Base-by-base conservation (phyloP, 805 yeast genomes). In the Starmerella scarabaei region DNA sequence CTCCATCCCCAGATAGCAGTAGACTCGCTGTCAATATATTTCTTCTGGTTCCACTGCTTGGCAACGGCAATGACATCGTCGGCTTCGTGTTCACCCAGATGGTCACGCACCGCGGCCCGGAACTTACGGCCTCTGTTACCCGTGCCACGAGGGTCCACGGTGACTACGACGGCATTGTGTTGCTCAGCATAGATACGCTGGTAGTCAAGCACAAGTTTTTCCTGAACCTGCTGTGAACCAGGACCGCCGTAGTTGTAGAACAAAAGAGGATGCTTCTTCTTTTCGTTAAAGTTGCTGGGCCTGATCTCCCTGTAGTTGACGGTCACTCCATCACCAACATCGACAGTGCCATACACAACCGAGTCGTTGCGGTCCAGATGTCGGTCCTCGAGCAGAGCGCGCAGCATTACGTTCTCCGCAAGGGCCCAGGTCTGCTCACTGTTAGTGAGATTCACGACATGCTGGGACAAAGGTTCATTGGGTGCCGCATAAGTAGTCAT, bases 1-100 rank as follows among this genome's bases (percentile, higher is more conserved):
- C 94, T 81, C 98, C 98, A 91, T 7, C 98, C 98, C 88, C 96
- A 91, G 40, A 88, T 73, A 0, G 94, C 93, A 11, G 83, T 75
- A 44, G 73, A 70, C 3, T 68, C 63, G 19, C 64, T 59, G 55
- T 86, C 81, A 31, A 91, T 79, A 53, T 78, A 88, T 2, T 66
- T 43, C 50, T 70, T 72, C 3, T 60, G 35, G 3, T 73, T 67
- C 80, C 91, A 88, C 1, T 67, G 47, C 48, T 73, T 72, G 2
- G 93, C 98, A 4, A 93, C 94, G 0, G 73, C 63, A 29, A 91
- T 80, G 60, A 88, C 96, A 59, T 91, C 98, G 21, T 64, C 62
- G 1, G 91, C 80, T 59, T 91, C 98, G 55, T 69, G 75, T 48
- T 75, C 65, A 2, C 97, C 96, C 39, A 91, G 66, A 23, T 73